Conservation (phyloP, 129 eudicot genomes). For the Arctium minus region DNA sequence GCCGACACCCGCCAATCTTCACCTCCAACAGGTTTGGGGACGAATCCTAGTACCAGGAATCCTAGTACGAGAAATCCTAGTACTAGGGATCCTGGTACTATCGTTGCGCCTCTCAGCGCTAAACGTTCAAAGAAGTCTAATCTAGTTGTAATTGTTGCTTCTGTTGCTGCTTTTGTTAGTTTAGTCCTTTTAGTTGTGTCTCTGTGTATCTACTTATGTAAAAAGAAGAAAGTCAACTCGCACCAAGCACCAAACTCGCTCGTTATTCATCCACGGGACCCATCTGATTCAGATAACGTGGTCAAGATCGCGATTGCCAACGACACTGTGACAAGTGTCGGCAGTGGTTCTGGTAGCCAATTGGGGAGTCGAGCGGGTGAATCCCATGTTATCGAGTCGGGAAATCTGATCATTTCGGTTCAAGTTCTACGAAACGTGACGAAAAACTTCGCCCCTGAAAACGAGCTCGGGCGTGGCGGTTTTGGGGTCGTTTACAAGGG, state of each 20-base stretch:
- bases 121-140: slow-evolving; percentile 25
- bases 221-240: slow-evolving; percentile 43
- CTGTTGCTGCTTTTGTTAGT: slow-evolving; percentile 40
- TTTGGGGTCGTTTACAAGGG: slow-evolving; percentile 79
- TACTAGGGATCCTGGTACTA: slow-evolving; percentile 12
- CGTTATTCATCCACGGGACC: slow-evolving; percentile 50
- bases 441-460: slow-evolving; percentile 51
- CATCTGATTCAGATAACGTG: slow-evolving; percentile 33
- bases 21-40: slow-evolving; percentile 22
- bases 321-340: slow-evolving; percentile 14
- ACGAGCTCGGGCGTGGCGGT: slow-evolving; percentile 80
- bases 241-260: slow-evolving; percentile 46
- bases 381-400: slow-evolving; percentile 41
- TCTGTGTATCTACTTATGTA: slow-evolving; percentile 54
- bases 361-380: slow-evolving; percentile 11
- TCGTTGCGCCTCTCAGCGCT: slow-evolving; percentile 5
- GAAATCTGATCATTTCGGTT: slow-evolving; percentile 46
- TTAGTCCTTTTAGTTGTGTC: slow-evolving; percentile 46
- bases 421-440: slow-evolving; percentile 60
- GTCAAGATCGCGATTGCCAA: slow-evolving; percentile 50
- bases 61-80: slow-evolving; percentile 1
- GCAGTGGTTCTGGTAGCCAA: slow-evolving; percentile 13
- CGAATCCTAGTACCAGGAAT: slow-evolving; percentile 7
- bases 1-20: slow-evolving; percentile 11
- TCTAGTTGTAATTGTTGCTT: slow-evolving; percentile 40